These are phyloP conservation scores for Saccharomycopsis amapae DNA, from an alignment of 805 yeast species.

Conservation along the genomic window DNA sequence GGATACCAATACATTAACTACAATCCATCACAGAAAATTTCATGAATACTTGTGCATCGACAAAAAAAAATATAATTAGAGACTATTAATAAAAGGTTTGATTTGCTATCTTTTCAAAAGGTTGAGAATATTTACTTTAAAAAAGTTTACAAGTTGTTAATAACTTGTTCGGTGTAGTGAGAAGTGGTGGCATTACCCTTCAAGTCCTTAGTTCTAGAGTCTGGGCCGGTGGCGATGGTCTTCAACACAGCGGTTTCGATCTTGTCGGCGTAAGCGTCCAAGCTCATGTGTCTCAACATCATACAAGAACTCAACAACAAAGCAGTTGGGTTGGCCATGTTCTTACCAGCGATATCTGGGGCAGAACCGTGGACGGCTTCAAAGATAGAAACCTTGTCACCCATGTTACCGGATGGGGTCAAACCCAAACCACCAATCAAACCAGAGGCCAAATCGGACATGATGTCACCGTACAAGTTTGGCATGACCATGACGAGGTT, in stretches of 20 bases:
- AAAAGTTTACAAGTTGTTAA: constrained; percentile 51
- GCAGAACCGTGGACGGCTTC: constrained; percentile 99
- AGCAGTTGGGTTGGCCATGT: constrained; percentile 98
- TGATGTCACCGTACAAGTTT: constrained; percentile 97
- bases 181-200: constrained; percentile 85
- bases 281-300: constrained; percentile 99
- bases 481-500: constrained; percentile 97
- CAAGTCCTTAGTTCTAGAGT: constrained; percentile 94
- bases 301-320: constrained; percentile 89
- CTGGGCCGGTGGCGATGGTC: constrained; percentile 84
- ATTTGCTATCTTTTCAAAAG: not conserved
- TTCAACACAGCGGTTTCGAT: constrained; percentile 81
- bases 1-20: too few relatives aligned
- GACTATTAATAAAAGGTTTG: not conserved
- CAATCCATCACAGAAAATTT: too few relatives aligned
- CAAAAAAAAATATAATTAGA: not conserved
- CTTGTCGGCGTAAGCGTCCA: constrained; percentile 70
- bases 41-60: too few relatives aligned
- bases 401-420: constrained; percentile 99
- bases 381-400: constrained; percentile 93
- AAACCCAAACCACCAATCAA: constrained; percentile 97
- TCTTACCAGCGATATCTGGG: constrained; percentile 98
- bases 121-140: not conserved
- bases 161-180: constrained; percentile 89
- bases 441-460: constrained; percentile 97